Conservation (phyloP, 2,329 filamentous ascomycete species). For the Alternaria viburni region DNA sequence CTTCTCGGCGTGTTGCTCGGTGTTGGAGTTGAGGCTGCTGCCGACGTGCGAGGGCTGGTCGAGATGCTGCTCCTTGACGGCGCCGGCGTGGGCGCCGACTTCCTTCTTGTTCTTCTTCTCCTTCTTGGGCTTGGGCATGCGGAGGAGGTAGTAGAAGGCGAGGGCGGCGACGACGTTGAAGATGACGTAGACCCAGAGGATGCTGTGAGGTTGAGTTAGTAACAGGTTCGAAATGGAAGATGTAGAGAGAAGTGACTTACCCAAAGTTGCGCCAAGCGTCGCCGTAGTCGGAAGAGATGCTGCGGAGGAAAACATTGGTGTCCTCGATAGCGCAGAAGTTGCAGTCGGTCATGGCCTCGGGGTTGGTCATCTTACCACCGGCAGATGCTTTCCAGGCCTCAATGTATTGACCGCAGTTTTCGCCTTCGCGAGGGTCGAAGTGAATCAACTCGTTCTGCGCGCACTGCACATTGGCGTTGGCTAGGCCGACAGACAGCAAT, state of each 20-base stretch:
- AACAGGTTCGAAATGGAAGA: background rate
- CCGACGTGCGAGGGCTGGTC: slow-evolving; percentile 13
- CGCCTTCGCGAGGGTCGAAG: slow-evolving; percentile 66
- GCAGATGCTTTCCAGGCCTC: slow-evolving; percentile 29
- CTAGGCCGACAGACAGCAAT: slow-evolving; percentile 73
- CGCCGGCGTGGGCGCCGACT: slow-evolving; percentile 3
- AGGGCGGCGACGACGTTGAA: slow-evolving; percentile 60
- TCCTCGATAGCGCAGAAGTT: slow-evolving; percentile 47
- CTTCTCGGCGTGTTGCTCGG: slow-evolving; percentile 15
- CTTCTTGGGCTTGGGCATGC: slow-evolving; percentile 60
- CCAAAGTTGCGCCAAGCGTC: slow-evolving; percentile 62
- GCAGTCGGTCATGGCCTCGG: slow-evolving; percentile 49
- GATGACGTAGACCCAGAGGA: slow-evolving; percentile 60
- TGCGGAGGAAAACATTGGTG: slow-evolving; percentile 53
- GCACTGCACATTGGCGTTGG: slow-evolving; percentile 70
- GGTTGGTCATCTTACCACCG: slow-evolving; percentile 49
- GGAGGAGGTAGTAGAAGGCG: slow-evolving; percentile 60
- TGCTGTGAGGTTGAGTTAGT: slow-evolving; percentile 11
- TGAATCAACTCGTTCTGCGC: slow-evolving; percentile 70
- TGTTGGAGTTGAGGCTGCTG: slow-evolving; percentile 11
- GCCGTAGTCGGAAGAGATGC: slow-evolving; percentile 52
- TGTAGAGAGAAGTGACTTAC: slow-evolving; percentile 26
- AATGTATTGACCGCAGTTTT: slow-evolving; percentile 51
- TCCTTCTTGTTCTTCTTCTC: slow-evolving; percentile 33
- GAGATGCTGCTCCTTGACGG: slow-evolving; percentile 7